Evolutionary conservation across 2,329 filamentous ascomycete species (phyloP), one percentile per base, ranked within the genome.

Genomic region (Phaeosphaeria sp.): DNA sequence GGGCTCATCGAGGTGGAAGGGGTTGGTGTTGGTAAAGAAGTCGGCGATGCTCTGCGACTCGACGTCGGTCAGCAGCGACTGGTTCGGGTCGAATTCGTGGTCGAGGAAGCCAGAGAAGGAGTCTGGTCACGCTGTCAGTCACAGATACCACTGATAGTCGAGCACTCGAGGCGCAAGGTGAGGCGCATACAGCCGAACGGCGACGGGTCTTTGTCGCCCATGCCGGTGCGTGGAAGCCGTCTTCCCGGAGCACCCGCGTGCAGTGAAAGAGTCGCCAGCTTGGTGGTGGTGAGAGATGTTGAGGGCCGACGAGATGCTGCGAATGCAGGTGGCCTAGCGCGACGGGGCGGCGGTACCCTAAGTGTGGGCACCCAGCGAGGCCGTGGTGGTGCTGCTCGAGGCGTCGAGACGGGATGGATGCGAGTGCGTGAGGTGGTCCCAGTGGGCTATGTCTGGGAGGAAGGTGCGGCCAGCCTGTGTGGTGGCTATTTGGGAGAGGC

Each of bases 161-260:
- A 6, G 11, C 25, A 11, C 25, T 11, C 11, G 30, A n/a, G 30
- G 30, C 30, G 30, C 30, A 36, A 36, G 15, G 11, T 7, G 3
- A 36, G 30, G 30, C 30, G 55, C 68, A 24, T 70, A 74, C 72
- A 76, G 61, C 74, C 74, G 65, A 77, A 77, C 15, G 74, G 74
- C 61, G 64, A 60, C 43, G 71, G 64, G 47, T 73, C 72, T 50
- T 73, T 71, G 54, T 72, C 65, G 65, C 69, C 66, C 74, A 76
- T 76, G 67, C 64, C 65, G 59, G 62, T 49, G 43, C 57, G 66
- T 59, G 61, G 53, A 52, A 63, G 67, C 65, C 65, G 57, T 63
- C 55, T 70, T 61, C 64, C 65, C 58, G 61, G 55, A 57, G 59
- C 65, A 60, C 61, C 65, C 64, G 61, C 61, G 58, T 57, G 62